These are phyloP conservation scores for Penicillium arizonense DNA, from an alignment of 495 filamentous ascomycete species.

Conservation along the genomic window DNA sequence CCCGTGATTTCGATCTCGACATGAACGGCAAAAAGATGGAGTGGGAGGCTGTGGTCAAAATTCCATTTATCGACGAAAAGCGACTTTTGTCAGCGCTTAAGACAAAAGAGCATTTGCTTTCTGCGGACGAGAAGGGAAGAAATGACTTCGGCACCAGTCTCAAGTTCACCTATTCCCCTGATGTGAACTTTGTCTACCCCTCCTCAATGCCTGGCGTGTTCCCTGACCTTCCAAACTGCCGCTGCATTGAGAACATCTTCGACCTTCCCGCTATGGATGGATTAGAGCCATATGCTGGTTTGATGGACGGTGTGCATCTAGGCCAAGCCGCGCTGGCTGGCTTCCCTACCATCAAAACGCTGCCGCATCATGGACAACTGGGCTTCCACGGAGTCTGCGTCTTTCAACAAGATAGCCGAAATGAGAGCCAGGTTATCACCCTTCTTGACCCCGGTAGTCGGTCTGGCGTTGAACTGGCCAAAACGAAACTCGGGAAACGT, in stretches of 20 bases:
- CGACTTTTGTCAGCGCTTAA: constrained; percentile 82
- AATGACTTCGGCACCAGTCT: constrained; percentile 90
- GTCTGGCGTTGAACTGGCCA: constrained; percentile 68
- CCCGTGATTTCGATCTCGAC: constrained; percentile 93
- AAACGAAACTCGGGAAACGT: constrained; percentile 74
- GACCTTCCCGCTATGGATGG: constrained; percentile 93
- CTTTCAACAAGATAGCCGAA: constrained; percentile 96
- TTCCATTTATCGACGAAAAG: constrained; percentile 95
- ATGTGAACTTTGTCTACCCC: constrained; percentile 74
- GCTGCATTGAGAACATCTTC: constrained; percentile 91
- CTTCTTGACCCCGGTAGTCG: constrained; percentile 70
- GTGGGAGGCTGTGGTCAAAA: constrained; percentile 99
- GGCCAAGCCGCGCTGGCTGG: constrained; percentile 81
- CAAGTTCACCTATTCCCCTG: constrained; percentile 84
- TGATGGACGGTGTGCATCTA: constrained; percentile 84
- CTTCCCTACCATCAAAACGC: constrained; percentile 83
- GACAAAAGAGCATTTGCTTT: constrained; percentile 73
- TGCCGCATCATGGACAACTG: constrained; percentile 75
- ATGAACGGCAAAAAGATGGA: constrained; percentile 99
- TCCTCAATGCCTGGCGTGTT: constrained; percentile 89
- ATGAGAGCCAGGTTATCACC: constrained; percentile 94
- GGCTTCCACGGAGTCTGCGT: constrained; percentile 91
- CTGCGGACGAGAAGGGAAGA: constrained; percentile 69
- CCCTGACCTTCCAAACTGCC: constrained; percentile 82
- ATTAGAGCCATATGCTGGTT: constrained; percentile 76